Evolutionary conservation across 2,329 filamentous ascomycete species (phyloP).

Genomic region (Xylaria sp.): DNA sequence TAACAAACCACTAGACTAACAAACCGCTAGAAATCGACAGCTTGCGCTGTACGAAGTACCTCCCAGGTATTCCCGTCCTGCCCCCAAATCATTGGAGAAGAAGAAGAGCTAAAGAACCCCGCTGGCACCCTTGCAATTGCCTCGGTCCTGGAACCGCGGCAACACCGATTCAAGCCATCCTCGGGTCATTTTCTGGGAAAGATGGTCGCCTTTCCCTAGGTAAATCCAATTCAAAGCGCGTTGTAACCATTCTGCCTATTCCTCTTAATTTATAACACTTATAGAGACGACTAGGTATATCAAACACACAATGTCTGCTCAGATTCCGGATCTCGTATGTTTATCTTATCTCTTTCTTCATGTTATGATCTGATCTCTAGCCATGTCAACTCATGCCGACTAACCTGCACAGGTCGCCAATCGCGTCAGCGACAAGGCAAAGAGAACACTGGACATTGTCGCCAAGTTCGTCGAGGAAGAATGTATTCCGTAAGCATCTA

Average conservation of each 20-base stretch:
- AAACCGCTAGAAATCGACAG: no score
- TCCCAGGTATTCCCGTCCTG: no score
- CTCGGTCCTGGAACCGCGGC: neutral
- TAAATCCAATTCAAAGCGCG: neutral
- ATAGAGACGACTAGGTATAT: neutral
- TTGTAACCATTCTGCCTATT: neutral
- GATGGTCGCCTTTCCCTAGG: neutral
- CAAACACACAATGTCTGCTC: constrained; percentile 26
- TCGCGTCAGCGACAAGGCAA: constrained; percentile 76
- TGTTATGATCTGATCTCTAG: constrained; percentile 3
- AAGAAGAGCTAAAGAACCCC: neutral
- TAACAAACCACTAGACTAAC: neutral
- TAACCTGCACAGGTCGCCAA: constrained; percentile 38
- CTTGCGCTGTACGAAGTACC: no score
- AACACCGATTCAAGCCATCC: neutral
- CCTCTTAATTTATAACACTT: neutral
- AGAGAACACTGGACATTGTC: constrained; percentile 78
- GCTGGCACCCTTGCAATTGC: neutral
- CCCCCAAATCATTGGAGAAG: neutral
- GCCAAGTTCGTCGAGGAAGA: constrained; percentile 97
- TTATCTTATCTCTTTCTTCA: neutral
- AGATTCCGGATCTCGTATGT: constrained; percentile 31
- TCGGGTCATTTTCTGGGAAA: neutral
- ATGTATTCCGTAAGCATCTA: constrained; percentile 64
- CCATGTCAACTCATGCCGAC: constrained; percentile 17